These are phyloP conservation scores for Fusarium dlaminii DNA, from an alignment of 2,329 filamentous ascomycete species.

Conservation along the genomic window DNA sequence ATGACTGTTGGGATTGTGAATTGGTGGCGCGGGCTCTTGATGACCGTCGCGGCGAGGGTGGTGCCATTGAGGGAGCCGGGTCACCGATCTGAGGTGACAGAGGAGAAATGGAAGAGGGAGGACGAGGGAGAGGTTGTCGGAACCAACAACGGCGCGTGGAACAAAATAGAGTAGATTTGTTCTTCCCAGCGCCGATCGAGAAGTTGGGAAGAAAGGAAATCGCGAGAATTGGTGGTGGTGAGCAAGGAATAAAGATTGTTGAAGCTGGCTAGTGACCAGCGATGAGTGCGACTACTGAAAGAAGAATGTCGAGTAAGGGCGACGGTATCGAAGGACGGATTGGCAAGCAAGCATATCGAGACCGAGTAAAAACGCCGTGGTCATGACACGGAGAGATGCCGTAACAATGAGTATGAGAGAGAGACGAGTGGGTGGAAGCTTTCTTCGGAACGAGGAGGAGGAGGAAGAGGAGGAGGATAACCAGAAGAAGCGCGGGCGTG, in stretches of 20 bases:
- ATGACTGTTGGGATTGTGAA: conserved; percentile 79
- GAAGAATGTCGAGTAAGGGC: conserved; percentile 33
- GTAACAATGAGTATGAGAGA: conserved; percentile 24
- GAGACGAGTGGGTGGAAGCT: conserved; percentile 45
- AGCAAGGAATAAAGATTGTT: conserved; percentile 22
- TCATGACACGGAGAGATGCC: conserved; percentile 34
- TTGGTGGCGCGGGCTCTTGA: conserved; percentile 87
- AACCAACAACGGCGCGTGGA: conserved; percentile 5
- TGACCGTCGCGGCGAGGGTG: conserved; percentile 81
- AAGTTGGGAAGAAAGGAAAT: conserved; percentile 6
- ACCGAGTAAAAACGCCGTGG: conserved; percentile 26
- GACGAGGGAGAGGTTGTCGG: conserved; percentile 1
- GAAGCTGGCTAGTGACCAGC: conserved; percentile 28
- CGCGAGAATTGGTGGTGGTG: conserved; percentile 35
- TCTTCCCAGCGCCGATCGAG: background rate
- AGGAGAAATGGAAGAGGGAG: conserved; percentile 24
- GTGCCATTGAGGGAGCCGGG: conserved; percentile 62
- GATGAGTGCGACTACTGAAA: conserved; percentile 37
- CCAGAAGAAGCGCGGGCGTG: conserved; percentile 15
- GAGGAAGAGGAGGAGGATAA: conserved; percentile 21
- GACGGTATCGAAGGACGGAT: conserved; percentile 36
- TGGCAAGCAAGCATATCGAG: conserved; percentile 44
- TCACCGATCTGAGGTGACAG: conserved; percentile 45
- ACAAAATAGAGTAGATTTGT: background rate
- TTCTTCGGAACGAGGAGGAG: conserved; percentile 20